Evolutionary conservation across 2,329 filamentous ascomycete species (phyloP), one percentile per base, ranked within the genome.

Genomic region (Neonectria coccinea): DNA sequence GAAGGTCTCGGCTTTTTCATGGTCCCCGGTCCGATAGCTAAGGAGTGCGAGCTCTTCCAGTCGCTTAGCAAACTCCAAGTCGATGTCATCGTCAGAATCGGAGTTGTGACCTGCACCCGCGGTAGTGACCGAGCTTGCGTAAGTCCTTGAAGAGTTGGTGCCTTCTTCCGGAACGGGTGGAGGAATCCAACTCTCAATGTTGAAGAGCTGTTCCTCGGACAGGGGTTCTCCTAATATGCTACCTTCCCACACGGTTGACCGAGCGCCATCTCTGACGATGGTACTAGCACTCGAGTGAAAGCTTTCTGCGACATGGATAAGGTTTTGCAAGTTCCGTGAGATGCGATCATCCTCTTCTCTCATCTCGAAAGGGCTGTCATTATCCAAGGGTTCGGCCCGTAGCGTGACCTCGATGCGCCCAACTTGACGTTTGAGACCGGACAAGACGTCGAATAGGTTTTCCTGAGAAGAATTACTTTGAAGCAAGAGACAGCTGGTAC

Each of bases 101-200:
- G 39, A 55, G 10, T 16, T 36, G 9, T 22, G 45, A 3, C 12
- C 25, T 9, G 2, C 25, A 8, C 29, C 45, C 16, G 14, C 25
- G 14, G 45, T 25, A 16, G 25, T 29, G 16, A 3, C 12, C 4
- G 22, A 27, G 12, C 1, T 47, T 27, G 20, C 5, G 22, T 47
- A 20, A 16, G 18, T 39, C 27, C 12, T 22, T 5, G 20, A 14
- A 22, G 27, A n/a, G 33, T 9, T 16, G 7, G 12, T 39, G 12
- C 16, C 36, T 54, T 54, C 33, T 25, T 42, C 52, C 5, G 11
- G 16, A n/a, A 41, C 20, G 16, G 44, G 44, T 9, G 29, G 44
- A 14, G 44, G 56, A 18, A 58, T 58, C 44, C 44, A 58, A 16
- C 29, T 41, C 22, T 58, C 29, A 16, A 58, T 58, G 10, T n/a